These are phyloP conservation scores for Geotrichum klebahnii DNA, from an alignment of 1,139 yeast species.

Conservation along the genomic window DNA sequence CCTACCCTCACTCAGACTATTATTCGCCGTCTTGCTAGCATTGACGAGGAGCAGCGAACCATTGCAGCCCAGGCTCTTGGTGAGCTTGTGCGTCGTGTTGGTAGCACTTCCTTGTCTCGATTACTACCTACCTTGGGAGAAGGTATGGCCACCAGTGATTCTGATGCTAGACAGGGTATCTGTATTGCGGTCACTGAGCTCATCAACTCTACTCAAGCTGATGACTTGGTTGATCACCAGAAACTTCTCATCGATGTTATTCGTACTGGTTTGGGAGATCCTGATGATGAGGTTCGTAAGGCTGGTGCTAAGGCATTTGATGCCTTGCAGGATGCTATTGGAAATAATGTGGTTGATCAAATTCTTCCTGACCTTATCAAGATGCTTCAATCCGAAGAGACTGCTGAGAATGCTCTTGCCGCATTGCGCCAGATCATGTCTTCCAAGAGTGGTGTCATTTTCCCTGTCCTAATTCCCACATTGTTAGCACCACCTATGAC, in stretches of 20 bases:
- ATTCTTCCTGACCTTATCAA: slow-evolving; percentile 78
- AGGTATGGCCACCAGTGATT: slow-evolving; percentile 55
- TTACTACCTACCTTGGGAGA: slow-evolving; percentile 79
- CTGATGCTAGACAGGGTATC: slow-evolving; percentile 90
- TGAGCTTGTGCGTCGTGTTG: slow-evolving; percentile 92
- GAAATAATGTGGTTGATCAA: slow-evolving; percentile 82
- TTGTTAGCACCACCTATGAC: slow-evolving; percentile 79
- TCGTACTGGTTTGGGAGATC: slow-evolving; percentile 73
- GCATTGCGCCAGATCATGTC: slow-evolving; percentile 93
- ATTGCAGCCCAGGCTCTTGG: slow-evolving; percentile 95
- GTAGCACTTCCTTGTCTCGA: slow-evolving; percentile 79
- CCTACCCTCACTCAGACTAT: slow-evolving; percentile 78
- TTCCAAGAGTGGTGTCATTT: slow-evolving; percentile 79
- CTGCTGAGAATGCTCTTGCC: slow-evolving; percentile 69
- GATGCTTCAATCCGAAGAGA: slow-evolving; percentile 55
- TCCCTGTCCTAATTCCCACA: slow-evolving; percentile 90
- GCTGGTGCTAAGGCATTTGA: slow-evolving; percentile 93
- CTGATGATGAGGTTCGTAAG: slow-evolving; percentile 68
- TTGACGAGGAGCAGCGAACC: slow-evolving; percentile 71
- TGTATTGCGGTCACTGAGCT: slow-evolving; percentile 90
- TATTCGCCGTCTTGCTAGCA: slow-evolving; percentile 75
- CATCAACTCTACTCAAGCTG: slow-evolving; percentile 66
- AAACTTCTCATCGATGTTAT: slow-evolving; percentile 68
- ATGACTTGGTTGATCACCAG: slow-evolving; percentile 62
- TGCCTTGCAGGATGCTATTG: slow-evolving; percentile 72